Evolutionary conservation across 768 basidiomycete genomes (phyloP), one percentile per base, ranked within the genome.

Genomic region (Cubamyces lactineus): DNA sequence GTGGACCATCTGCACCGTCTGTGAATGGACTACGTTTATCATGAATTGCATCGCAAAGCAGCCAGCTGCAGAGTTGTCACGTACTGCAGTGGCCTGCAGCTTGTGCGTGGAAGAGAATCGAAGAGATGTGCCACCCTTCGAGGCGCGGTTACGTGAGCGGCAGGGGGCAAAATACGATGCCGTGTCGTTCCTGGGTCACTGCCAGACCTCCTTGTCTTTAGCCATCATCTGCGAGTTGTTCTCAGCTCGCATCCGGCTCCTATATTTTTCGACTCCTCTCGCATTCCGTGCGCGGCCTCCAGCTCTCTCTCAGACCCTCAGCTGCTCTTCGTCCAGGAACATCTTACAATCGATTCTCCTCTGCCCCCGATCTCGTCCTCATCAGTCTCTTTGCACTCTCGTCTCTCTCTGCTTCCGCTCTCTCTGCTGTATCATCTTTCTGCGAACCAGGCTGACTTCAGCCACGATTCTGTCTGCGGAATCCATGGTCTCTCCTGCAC

Each of bases 401-500:
- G 9, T 9, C 34, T 34, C 34, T 34, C 34, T 11, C 34, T 34
- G 34, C 34, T 11, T 11, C 4, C 34, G 9, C 34, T 43, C 28
- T 39, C 50, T 42, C 50, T 63, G 34, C 47, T 51, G 30, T 50
- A 43, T 12, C 34, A 19, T 61, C 40, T 58, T 39, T 38, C 42
- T 19, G 21, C 24, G 30, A 5, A n/a, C 42, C 12, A 19, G 38
- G 46, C 23, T 43, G 41, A 49, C 40, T 60, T 42, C 39, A 52
- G 17, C 49, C 23, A 30, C 54, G 41, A 8, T 50, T 59, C 21
- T 30, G 11, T n/a, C 59, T 21, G 16, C 51, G 42, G 42, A 58
- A 60, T 59, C 34, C 47, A 74, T 74, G 75, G 71, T 73, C 52
- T 69, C 75, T 39, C 63, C 73, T 41, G 62, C 66, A 43, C 59